Evolutionary conservation across 768 basidiomycete genomes (phyloP).

Genomic region (Mycena amicta): DNA sequence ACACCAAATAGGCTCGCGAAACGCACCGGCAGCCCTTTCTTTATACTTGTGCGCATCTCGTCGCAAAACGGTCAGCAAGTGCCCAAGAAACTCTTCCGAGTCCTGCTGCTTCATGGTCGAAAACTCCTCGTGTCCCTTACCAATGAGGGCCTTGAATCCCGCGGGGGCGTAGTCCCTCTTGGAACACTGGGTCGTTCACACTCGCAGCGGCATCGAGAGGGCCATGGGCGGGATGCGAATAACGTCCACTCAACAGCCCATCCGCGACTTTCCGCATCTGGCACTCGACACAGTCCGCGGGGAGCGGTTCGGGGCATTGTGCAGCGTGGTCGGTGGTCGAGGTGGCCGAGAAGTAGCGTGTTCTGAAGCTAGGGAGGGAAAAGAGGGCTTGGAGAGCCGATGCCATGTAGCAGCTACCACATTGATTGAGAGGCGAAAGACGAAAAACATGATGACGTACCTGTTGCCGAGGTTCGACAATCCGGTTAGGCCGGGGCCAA

Average conservation of each 20-base stretch:
- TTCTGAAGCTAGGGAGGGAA: slow-evolving; percentile 74
- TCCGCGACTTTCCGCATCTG: slow-evolving; percentile 93
- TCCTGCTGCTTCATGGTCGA: slow-evolving; percentile 97
- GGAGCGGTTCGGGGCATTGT: slow-evolving; percentile 65
- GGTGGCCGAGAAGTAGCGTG: slow-evolving; percentile 58
- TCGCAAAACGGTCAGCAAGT: slow-evolving; percentile 75
- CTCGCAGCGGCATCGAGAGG: slow-evolving; percentile 28
- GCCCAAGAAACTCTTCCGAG: slow-evolving; percentile 89
- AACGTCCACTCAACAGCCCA: slow-evolving; percentile 90
- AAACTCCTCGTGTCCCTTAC: slow-evolving; percentile 92
- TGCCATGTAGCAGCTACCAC: slow-evolving; percentile 90
- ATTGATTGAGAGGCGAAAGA: neutral
- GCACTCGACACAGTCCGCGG: slow-evolving; percentile 90
- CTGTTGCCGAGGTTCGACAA: slow-evolving; percentile 92
- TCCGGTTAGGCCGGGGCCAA: slow-evolving; percentile 88
- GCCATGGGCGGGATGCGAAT: slow-evolving; percentile 63
- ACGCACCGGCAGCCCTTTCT: slow-evolving; percentile 31
- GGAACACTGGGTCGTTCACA: slow-evolving; percentile 60
- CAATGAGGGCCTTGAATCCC: slow-evolving; percentile 87
- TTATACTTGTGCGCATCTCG: slow-evolving; percentile 60
- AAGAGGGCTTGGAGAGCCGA: slow-evolving; percentile 89
- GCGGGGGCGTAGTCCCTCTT: slow-evolving; percentile 82
- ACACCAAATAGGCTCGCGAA: neutral
- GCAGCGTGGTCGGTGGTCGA: slow-evolving; percentile 49
- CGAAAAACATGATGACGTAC: slow-evolving; percentile 19